Percentiles rank a stretch among this genome's conserved stretches.
Conservation (phyloP, 805 yeast genomes). For the Ogataea sp. region DNA sequence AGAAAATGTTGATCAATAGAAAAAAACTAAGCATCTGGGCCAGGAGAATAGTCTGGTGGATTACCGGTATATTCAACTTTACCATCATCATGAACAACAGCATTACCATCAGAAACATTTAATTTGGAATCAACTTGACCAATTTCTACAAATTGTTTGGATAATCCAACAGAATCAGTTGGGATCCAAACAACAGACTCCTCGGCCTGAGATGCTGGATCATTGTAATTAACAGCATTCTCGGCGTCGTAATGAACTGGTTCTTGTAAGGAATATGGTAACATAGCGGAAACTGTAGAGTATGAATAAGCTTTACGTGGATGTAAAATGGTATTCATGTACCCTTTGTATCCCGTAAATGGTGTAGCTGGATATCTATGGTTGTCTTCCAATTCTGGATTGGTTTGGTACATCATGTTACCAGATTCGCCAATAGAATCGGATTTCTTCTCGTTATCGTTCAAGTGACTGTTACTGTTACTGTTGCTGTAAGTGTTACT, state of each 20-base stretch:
- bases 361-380: no score
- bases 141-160: conserved; percentile 48
- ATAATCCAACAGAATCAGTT: conserved; percentile 59
- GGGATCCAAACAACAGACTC: conserved; percentile 68
- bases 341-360: no score
- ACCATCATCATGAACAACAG: conserved; percentile 53
- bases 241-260: conserved; percentile 10
- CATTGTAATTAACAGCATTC: conserved; percentile 27
- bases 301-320: conserved; percentile 35
- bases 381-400: no score
- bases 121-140: conserved; percentile 50
- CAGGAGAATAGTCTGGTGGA: conserved; percentile 63
- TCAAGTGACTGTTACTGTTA: not conserved
- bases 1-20: not conserved
- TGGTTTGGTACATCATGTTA: no score
- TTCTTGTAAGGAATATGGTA: conserved; percentile 32
- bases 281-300: conserved; percentile 28
- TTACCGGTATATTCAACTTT: conserved; percentile 45
- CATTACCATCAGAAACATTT: conserved; percentile 48
- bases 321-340: no score
- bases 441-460: no score
- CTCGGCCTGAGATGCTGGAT: conserved; percentile 48
- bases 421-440: no score
- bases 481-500: not conserved
- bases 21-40: conserved; percentile 8